Percentiles rank a stretch among this genome's conserved stretches.
These are phyloP conservation scores for Fibroporia radiculosa DNA, from an alignment of 768 basidiomycete species.

Conservation along the genomic window DNA sequence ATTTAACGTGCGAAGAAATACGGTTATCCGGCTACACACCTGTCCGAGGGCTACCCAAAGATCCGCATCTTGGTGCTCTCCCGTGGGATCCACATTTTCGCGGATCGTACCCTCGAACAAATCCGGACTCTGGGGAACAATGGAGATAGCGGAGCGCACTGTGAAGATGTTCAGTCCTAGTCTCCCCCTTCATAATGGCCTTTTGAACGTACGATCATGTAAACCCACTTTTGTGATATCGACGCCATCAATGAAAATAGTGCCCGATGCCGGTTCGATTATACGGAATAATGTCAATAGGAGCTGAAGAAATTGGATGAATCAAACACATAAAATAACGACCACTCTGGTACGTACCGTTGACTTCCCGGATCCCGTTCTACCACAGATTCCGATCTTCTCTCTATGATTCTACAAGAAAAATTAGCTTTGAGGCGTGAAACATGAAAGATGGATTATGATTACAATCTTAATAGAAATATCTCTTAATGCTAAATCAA, in stretches of 20 bases:
- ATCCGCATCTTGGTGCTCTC: constrained; percentile 62
- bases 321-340: too few species aligned
- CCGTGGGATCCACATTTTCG: constrained; percentile 87
- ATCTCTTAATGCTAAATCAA: constrained; percentile 74
- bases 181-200: too few species aligned
- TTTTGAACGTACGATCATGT: constrained; percentile 50
- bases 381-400: constrained; percentile 84
- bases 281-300: constrained; percentile 72
- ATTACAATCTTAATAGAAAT: constrained; percentile 64
- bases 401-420: constrained; percentile 58
- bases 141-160: constrained; percentile 77
- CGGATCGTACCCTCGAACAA: constrained; percentile 35
- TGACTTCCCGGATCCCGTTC: constrained; percentile 79
- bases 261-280: constrained; percentile 60
- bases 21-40: constrained; percentile 24
- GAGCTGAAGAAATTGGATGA: constrained; percentile 27
- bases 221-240: constrained; percentile 74
- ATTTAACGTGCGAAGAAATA: neutral
- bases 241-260: constrained; percentile 65
- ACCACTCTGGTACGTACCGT: constrained; percentile 52
- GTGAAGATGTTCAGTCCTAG: neutral
- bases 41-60: constrained; percentile 87
- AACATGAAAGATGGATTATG: neutral
- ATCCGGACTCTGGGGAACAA: constrained; percentile 77
- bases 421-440: constrained; percentile 8